Conservation (phyloP, 192 early-diverging fungal genomes). For the Phlyctochytrium arcticum region DNA sequence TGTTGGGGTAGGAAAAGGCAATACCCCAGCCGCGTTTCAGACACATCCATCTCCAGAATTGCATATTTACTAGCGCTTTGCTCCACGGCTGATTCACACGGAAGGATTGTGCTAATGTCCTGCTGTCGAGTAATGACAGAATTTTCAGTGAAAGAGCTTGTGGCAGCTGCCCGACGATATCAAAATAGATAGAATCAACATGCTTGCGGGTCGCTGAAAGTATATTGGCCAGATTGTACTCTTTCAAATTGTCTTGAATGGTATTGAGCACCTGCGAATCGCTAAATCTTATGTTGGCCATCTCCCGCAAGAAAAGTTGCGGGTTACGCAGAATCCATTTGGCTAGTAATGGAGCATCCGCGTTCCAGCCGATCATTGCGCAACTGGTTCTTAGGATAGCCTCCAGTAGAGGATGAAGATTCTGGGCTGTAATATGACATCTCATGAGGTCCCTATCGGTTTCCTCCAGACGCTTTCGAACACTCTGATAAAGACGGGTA, state of each 20-base stretch:
- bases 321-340: constrained; percentile 1
- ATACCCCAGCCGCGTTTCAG: constrained; percentile 13
- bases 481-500: neutral
- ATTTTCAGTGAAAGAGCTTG: neutral
- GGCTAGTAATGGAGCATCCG: neutral
- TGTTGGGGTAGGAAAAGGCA: constrained; percentile 6
- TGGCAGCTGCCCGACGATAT: neutral
- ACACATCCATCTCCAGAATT: constrained; percentile 13
- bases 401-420: neutral
- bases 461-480: neutral
- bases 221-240: neutral
- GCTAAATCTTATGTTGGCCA: constrained; percentile 1
- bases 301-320: neutral
- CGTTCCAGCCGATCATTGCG: constrained; percentile 6
- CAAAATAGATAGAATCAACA: constrained; percentile 1
- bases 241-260: neutral
- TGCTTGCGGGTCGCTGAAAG: neutral
- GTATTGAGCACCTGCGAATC: neutral
- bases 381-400: constrained; percentile 1
- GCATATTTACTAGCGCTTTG: neutral
- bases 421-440: neutral
- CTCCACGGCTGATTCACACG: neutral
- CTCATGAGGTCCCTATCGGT: neutral
- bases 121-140: neutral
- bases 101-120: neutral